Evolutionary conservation across 345 rosid genomes (phyloP), one percentile per base, ranked within the genome.

Genomic region (Camelina hispida): DNA sequence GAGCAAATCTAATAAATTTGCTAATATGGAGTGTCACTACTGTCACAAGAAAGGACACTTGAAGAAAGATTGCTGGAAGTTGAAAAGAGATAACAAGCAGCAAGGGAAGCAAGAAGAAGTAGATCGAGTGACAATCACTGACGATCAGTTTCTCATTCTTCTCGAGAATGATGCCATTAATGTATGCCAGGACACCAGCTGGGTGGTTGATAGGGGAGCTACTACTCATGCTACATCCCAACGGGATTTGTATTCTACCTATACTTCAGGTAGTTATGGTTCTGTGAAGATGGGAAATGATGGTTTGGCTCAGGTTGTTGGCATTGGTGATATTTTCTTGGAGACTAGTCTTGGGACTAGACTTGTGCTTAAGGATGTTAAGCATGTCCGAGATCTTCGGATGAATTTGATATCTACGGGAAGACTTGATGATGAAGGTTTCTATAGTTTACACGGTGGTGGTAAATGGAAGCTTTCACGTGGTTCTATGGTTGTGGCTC

Each of bases 241-340:
- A 0, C 25, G 5, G 0, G 18, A 14, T 16, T 58, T 14, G 9
- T n/a, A 30, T 1, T 20, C 12, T 30, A 47, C 23, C 37, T 23
- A 15, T 44, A 63, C 38, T 23, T 0, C 1, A 0, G 38, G 54
- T 23, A 63, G 1, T 44, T 43, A 63, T 63, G 40, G 25, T 16
- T 64, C 0, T 3, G 12, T 64, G 40, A 64, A 47, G 28, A 64
- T 64, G 55, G 23, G 10, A 0, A 47, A 47, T 47, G 56, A 64
- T 47, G 28, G 13, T 5, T 1, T 16, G 17, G 5, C 69, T 64
- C 25, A 64, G 28, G 7, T 64, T 64, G 1, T 17, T 25, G 61
- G 52, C 16, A 72, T 60, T 20, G 52, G 61, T 47, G 53, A 72
- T 38, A 38, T 71, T 58, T 58, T 4, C 20, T 59, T 71, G 3